Conservation (phyloP, 2,329 filamentous ascomycete genomes). For the Huntiella savannae region DNA sequence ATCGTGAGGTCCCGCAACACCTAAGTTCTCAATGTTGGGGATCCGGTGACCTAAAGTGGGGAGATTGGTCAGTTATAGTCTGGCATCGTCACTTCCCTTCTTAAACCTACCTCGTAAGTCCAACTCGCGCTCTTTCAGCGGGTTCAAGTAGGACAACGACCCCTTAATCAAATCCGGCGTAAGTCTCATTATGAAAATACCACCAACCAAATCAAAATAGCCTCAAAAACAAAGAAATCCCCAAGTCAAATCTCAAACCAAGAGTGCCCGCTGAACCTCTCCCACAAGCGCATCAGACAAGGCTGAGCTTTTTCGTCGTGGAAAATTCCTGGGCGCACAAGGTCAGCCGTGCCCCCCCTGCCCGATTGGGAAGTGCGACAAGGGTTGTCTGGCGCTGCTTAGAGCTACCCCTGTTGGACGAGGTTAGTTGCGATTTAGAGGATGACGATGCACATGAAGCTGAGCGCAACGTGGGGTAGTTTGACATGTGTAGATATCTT, state of each 20-base stretch:
- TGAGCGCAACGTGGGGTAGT: no score
- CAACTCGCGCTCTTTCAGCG: conserved; percentile 94
- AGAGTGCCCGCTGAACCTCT: neutral
- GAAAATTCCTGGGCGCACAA: conserved; percentile 2
- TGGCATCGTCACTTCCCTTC: conserved; percentile 68
- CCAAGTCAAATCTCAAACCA: neutral
- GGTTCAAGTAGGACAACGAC: conserved; percentile 96
- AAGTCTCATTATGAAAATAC: conserved; percentile 54
- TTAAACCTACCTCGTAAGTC: conserved; percentile 95
- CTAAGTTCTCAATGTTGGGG: conserved; percentile 90
- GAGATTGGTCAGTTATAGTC: conserved; percentile 59
- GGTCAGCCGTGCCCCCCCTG: neutral
- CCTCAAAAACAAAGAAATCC: neutral
- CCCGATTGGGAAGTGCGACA: no score
- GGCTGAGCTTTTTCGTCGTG: conserved; percentile 8
- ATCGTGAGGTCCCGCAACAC: conserved; percentile 90
- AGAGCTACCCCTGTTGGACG: no score
- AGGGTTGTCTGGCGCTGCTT: no score
- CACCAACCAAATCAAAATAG: no score
- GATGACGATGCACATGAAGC: no score
- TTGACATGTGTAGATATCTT: neutral
- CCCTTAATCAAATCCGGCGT: conserved; percentile 85
- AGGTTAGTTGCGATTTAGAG: no score
- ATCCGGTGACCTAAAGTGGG: conserved; percentile 80
- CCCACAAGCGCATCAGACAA: neutral